These are phyloP conservation scores for Arthrobotrys sinensis DNA, from an alignment of 2,329 filamentous ascomycete species.

Conservation along the genomic window DNA sequence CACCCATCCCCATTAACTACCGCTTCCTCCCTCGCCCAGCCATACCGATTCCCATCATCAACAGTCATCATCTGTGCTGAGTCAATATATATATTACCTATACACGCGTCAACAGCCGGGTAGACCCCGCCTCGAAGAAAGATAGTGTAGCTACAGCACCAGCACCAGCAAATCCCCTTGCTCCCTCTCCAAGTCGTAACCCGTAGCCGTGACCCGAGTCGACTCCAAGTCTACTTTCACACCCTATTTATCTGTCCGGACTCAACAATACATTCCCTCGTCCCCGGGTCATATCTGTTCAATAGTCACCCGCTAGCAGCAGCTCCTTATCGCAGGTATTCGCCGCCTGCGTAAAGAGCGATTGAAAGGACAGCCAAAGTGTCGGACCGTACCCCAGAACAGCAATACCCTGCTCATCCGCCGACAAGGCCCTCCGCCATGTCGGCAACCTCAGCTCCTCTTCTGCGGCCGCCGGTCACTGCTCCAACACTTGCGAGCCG, in stretches of 20 bases:
- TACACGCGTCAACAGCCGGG: slow-evolving; percentile 8
- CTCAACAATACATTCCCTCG: not conserved
- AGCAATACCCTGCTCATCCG: slow-evolving; percentile 38
- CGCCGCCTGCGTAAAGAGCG: slow-evolving; percentile 32
- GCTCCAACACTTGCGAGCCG: slow-evolving; percentile 56
- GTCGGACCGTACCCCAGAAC: slow-evolving; percentile 36
- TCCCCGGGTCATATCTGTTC: not conserved
- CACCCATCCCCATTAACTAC: slow-evolving; percentile 3
- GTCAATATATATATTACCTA: not conserved
- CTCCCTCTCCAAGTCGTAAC: not conserved
- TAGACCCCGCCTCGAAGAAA: slow-evolving; percentile 3
- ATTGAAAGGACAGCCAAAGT: slow-evolving; percentile 36
- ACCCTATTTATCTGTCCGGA: not conserved
- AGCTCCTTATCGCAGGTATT: slow-evolving; percentile 36
- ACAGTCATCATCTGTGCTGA: not conserved
- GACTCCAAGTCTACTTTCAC: not conserved
- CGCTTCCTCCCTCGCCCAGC: not conserved
- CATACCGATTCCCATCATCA: not conserved
- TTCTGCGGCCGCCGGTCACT: slow-evolving; percentile 55
- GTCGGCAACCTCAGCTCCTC: slow-evolving; percentile 61
- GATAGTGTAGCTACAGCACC: not conserved
- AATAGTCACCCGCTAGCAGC: not conserved
- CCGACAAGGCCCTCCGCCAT: slow-evolving; percentile 56
- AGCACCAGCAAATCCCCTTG: not conserved
- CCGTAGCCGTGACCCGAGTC: not conserved